These are phyloP conservation scores for Incumbomyces lentus DNA, from an alignment of 2,329 filamentous ascomycete species.

Conservation along the genomic window DNA sequence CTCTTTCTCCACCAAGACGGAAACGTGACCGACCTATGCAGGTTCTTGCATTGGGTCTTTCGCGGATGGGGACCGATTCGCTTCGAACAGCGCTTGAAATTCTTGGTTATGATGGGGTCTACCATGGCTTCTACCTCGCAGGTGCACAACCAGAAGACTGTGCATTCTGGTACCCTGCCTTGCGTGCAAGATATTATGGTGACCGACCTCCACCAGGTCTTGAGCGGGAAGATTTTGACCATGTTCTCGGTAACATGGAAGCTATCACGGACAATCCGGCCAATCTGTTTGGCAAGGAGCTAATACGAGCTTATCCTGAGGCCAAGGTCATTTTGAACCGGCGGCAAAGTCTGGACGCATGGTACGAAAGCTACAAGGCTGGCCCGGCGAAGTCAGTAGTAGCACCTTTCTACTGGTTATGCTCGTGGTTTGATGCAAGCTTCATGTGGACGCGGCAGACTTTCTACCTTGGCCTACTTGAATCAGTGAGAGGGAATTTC, in stretches of 20 bases:
- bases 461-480: background rate
- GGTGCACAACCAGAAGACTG: background rate
- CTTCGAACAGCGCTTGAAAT: constrained; percentile 21
- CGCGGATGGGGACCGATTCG: constrained; percentile 21
- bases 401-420: background rate
- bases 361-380: background rate
- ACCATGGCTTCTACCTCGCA: constrained; percentile 15
- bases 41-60: constrained; percentile 21
- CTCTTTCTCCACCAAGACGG: background rate
- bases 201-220: background rate
- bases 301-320: constrained; percentile 28
- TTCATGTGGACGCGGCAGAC: background rate
- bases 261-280: constrained; percentile 27
- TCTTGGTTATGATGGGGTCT: constrained; percentile 22
- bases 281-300: constrained; percentile 27
- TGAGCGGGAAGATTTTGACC: constrained; percentile 21
- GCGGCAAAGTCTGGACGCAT: background rate
- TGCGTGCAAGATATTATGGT: background rate
- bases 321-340: constrained; percentile 1
- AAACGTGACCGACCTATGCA: constrained; percentile 12
- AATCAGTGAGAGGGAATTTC: background rate
- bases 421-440: background rate
- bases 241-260: constrained; percentile 23
- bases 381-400: background rate
- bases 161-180: background rate